Evolutionary conservation across 495 filamentous ascomycete genomes (phyloP), one percentile per base, ranked within the genome.

Genomic region (Penicillium ochrochloron): DNA sequence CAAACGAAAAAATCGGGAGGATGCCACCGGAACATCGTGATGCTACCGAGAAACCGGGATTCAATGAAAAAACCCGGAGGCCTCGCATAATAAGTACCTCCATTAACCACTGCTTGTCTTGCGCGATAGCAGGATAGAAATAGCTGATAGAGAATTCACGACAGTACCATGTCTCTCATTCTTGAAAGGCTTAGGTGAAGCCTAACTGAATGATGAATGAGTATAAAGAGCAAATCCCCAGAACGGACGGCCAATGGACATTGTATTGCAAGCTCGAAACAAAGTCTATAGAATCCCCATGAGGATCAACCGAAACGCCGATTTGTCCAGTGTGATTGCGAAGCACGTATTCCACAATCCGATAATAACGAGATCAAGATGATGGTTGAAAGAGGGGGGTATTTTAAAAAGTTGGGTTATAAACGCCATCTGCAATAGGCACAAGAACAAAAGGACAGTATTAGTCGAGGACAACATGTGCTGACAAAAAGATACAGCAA

Each of bases 221-320:
- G 25, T 27, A 27, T 27, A 27, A 27, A 27, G 25, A 4, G 25
- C 4, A 33, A 5, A 33, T 3, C 5, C 14, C 14, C 15, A 41
- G 2, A 41, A 6, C 37, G 14, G 37, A 17, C 14, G 12, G 2
- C 37, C 37, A 2, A 5, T 6, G 37, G 37, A 41, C 2, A 41
- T 15, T 17, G 37, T 41, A 41, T 41, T 41, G 15, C 42, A 14
- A 48, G 21, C 21, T 11, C 19, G 21, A 25, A 23, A 4, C 9
- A 48, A 44, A 23, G 19, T 48, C 44, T 48, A 48, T 48, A 10
- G 19, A 23, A 48, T 48, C 11, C 44, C 12, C 44, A 48, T 25
- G n/a, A 48, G 44, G 21, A 48, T 48, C 19, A 34, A 48, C 41
- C 57, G 27, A 29, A 59, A 59, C 42, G 42, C 57, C 57, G 9